Evolutionary conservation across 2,329 filamentous ascomycete genomes (phyloP), one percentile per base, ranked within the genome.

Genomic region (Xylariales sp.): DNA sequence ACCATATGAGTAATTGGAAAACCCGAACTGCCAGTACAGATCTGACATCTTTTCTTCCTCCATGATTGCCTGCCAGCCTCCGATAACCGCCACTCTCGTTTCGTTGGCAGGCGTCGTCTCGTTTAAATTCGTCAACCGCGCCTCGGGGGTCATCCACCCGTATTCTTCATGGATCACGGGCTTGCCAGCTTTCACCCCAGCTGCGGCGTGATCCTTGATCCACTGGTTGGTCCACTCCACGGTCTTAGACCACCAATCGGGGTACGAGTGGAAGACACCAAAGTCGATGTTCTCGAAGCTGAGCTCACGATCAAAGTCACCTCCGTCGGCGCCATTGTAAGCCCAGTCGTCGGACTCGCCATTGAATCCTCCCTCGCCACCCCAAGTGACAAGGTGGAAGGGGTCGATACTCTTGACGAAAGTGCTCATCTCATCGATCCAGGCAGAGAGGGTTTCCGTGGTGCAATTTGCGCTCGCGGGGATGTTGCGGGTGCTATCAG

Each of bases 291-390:
- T 69, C 12, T 63, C 52, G 3, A 78, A 56, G 2, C 61, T 48
- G 5, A 75, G 32, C 52, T 77, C 73, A 34, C 63, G 63, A 42
- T 76, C 71, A 38, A 76, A 77, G 50, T 78, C 73, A 18, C 71
- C 68, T 4, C 74, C 74, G 44, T 78, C 71, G 6, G 57, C 54
- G 7, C 68, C 69, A 45, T 65, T 68, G 54, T 73, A 73, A 3
- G 62, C 55, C 58, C 66, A 69, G 52, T 73, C 70, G 19, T 61
- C 58, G 3, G 60, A 63, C 4, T 51, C 49, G 9, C 58, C 46
- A 52, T 73, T 71, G 59, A 78, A 78, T 31, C 71, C 79, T 5
- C 81, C 80, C 57, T 84, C 74, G 19, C 71, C 73, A 31, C 76
- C 75, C 48, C 66, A 73, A 10, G 75, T 77, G 5, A 78, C 72